Base-by-base conservation (phyloP, 257 asterid genomes). In the Penstemon eatonii region DNA sequence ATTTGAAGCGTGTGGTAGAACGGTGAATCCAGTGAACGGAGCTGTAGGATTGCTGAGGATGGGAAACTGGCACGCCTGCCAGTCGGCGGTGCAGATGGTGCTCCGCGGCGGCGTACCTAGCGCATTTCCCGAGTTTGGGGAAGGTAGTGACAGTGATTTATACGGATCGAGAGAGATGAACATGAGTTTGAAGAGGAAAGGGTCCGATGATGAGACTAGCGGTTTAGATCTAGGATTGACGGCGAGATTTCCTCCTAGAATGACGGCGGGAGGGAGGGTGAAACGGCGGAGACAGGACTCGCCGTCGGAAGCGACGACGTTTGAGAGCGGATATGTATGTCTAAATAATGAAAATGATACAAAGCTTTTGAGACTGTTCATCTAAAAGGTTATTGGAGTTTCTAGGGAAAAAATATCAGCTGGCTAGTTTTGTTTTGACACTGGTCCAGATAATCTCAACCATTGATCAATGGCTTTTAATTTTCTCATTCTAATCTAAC, bases 301-400 rank as follows among this genome's bases (percentile, higher is more conserved):
- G n/a, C 89, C 95, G 4, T 89, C 95, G 2, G 95, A 81, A 49
- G 87, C 88, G 63, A 87, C 96, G 43, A 87, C 95, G 36, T 76
- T 76, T 46, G 95, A 87, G 68, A 90, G 96, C 60, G 76, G 81
- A 7, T 72, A 61, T 49, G 73, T 61, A 51, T 77, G 58, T 19
- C 73, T 56, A 11, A 76, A 68, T 4, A 66, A 66, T 68, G 87
- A 67, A 66, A 75, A 33, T 58, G 83, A 74, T 12, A 70, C 66
- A 12, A 79, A 79, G 75, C 79, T 81, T 74, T 81, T 87, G 53
- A 79, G 79, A 79, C 73, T 85, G 42, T 87, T 87, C 77, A 60
- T 83, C 42, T 85, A 55, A 69, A 18, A 46, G 15, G 6, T 66
- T 53, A 25, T 25, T 25, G 33, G 33, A 25, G 33, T 2, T 25